phyloP scores from a whole-genome alignment of 441 rosid species.

The Pelargonium cotyledonis region DNA sequence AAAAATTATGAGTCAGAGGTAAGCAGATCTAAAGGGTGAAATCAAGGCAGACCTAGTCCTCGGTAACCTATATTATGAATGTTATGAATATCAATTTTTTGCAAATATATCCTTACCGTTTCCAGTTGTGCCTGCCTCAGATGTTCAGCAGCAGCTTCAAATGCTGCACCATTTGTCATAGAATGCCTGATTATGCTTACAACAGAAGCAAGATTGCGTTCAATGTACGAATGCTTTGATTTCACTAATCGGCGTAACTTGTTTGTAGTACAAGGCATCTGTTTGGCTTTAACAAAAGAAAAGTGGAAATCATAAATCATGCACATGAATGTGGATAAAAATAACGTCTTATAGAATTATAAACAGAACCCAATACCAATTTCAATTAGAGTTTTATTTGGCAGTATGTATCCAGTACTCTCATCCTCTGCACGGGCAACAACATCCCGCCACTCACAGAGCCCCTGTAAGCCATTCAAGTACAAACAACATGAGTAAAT shows the following conservation, averaged over 20 bases:
- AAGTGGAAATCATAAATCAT: conserved; percentile 15
- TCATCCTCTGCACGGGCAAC: conserved; percentile 86
- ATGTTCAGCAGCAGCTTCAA: conserved; percentile 51
- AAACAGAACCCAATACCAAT: conserved; percentile 41
- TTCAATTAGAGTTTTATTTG: conserved; percentile 78
- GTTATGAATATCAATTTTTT: conserved; percentile 10
- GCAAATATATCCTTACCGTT: conserved; percentile 40
- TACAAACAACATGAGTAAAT: not conserved
- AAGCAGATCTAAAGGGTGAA: not conserved
- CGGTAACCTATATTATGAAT: not conserved
- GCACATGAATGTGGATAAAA: conserved; percentile 12
- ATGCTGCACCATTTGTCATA: conserved; percentile 58
- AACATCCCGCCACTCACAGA: conserved; percentile 77
- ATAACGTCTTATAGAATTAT: not conserved
- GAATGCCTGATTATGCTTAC: conserved; percentile 59
- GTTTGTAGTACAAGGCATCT: conserved; percentile 61
- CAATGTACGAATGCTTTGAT: conserved; percentile 61
- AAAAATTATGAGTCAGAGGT: not conserved
- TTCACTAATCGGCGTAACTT: conserved; percentile 54
- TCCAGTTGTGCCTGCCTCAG: conserved; percentile 34
- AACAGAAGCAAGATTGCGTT: conserved; percentile 51
- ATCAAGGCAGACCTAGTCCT: not conserved
- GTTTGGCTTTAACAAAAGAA: conserved; percentile 51
- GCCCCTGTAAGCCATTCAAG: conserved; percentile 47
- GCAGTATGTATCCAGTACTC: conserved; percentile 86